Evolutionary conservation across 192 early-diverging fungal genomes (phyloP), one percentile per base, ranked within the genome.

Genomic region (Spizellomyces punctatus): DNA sequence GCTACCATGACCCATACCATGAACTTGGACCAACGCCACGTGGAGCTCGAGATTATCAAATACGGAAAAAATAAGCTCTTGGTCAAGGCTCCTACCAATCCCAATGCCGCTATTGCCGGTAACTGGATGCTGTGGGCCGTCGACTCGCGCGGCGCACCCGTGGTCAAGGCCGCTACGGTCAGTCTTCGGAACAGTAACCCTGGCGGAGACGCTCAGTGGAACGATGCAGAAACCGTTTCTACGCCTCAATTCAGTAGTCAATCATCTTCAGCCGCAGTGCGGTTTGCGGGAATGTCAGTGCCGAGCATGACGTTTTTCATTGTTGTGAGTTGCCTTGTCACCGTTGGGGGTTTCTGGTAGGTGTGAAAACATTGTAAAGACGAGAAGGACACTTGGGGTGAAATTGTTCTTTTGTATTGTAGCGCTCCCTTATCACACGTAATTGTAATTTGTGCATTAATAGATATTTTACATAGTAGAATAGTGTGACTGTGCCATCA

Each of bases 71-170:
- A 75, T 48, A 60, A 42, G 36, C 50, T 76, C 5, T 36, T 64
- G 10, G 69, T 76, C 47, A 8, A 55, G 10, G 6, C 54, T 17
- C 75, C 75, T 6, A 22, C 50, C n/a, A 72, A 65, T 41, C 12
- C 63, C 41, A 57, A 50, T 19, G 43, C 63, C 16, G 75, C 75
- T 6, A 54, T 42, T 6, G 50, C 75, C 46, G 75, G 75, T 10
- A 70, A 71, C 58, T 76, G 69, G 69, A 76, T 76, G 75, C 44
- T 76, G 21, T 76, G 61, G 63, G 50, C 75, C 43, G 54, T 76
- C n/a, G 75, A 68, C 54, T 19, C 10, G 44, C 52, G 64, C 46
- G 74, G 74, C 45, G 67, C 55, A 17, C 58, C 61, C 52, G 66
- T 58, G 6, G 59, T 57, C 16, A 67, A 63, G 46, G 47, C 72